A percentile compares a stretch with the other conserved stretches of the same genome.
Evolutionary conservation across 2,329 filamentous ascomycete genomes (phyloP).

Genomic region (Claviceps cyperi): DNA sequence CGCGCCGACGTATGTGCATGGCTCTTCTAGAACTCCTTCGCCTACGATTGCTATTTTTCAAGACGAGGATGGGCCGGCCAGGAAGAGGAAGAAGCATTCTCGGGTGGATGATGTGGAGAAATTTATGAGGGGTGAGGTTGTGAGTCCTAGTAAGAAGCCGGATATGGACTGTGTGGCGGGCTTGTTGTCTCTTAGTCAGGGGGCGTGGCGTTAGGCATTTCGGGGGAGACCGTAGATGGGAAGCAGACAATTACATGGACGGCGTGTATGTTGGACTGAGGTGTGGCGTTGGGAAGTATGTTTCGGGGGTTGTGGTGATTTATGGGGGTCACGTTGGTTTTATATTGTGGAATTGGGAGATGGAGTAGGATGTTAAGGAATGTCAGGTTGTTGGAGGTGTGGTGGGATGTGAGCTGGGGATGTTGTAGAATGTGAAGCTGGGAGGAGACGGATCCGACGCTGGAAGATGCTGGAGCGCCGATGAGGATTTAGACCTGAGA

Average conservation of each 20-base stretch:
- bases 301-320: background rate
- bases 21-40: constrained; percentile 13
- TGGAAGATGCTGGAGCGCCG: too few relatives aligned
- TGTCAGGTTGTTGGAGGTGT: too few relatives aligned
- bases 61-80: constrained; percentile 18
- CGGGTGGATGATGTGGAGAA: constrained; percentile 48
- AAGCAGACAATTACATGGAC: constrained; percentile 47
- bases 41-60: constrained; percentile 37
- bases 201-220: constrained; percentile 56
- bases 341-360: too few relatives aligned
- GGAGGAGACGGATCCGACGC: too few relatives aligned
- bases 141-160: constrained; percentile 56
- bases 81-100: constrained; percentile 6
- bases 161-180: constrained; percentile 85
- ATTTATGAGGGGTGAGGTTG: constrained; percentile 55
- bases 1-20: constrained; percentile 22
- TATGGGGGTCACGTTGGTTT: too few relatives aligned
- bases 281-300: constrained; percentile 50
- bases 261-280: constrained; percentile 82
- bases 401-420: background rate
- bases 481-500: too few relatives aligned
- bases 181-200: constrained; percentile 77
- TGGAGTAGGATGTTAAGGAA: too few relatives aligned
- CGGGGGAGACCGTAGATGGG: too few relatives aligned
- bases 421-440: background rate